Evolutionary conservation across 1,284 basidiomycete genomes (phyloP), one percentile per base, ranked within the genome.

Genomic region (Sporisorium iseilematis-ciliati): DNA sequence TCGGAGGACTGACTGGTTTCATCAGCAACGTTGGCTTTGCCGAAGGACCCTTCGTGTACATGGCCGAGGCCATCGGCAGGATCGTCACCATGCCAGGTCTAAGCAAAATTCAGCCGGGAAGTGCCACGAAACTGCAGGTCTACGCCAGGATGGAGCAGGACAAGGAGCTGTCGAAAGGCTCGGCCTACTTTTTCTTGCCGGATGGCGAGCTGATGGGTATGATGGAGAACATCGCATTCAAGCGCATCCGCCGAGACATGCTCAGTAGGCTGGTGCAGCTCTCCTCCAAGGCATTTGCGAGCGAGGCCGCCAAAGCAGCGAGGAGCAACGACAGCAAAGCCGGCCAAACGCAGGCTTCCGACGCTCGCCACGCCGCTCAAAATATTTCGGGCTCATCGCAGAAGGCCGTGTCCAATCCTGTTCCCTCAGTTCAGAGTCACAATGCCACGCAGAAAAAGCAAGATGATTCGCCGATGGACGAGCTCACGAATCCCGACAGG

Each of bases 1-100:
- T 78, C 14, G 77, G 77, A 16, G 65, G 67, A 5, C 64, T 78
- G 50, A 69, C 77, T 7, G 77, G 77, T 50, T 78, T 78, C 49
- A 75, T 78, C 61, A 65, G 65, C 66, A 78, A 78, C 21, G 73
- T 78, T 4, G 57, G 65, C 29, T 66, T 78, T 23, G 77, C 73
- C 4, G 65, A 64, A 12, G 65, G 62, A 4, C 52, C 57, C 20
- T 62, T 59, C 18, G 65, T 78, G 23, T 75, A 73, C 57, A 78
- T 78, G 64, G 77, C 73, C 3, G 66, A 78, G 12, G 69, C 62
- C 7, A 75, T 78, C 40, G 69, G 69, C 33, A 45, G 63, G 23
- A 65, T 76, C 21, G 65, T 58, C 4, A 62, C 59, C 18, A 64
- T 62, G 62, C 64, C 66, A 11, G 49, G 31, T 3, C 29, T 75